Evolutionary conservation across 768 basidiomycete genomes (phyloP), one percentile per base, ranked within the genome.

Genomic region (Epithele typhae): DNA sequence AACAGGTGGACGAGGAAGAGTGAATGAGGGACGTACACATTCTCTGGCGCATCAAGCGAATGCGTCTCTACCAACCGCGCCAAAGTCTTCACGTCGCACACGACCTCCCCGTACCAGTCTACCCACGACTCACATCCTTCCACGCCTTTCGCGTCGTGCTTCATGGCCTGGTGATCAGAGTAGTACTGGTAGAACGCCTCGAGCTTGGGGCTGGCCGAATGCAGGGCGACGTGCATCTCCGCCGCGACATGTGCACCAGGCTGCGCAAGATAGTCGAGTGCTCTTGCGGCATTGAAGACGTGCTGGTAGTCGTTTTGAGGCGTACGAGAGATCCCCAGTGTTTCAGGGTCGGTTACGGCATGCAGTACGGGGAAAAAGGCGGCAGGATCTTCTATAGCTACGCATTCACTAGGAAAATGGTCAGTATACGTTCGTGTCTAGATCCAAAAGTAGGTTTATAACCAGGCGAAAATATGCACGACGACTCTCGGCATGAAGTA

Each of bases 151-250:
- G 15, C 38, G 37, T 25, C 51, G n/a, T 50, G 55, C 27, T 66
- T 54, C 23, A 27, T 33, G 3, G 52, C 50, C 45, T 57, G 55
- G 38, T 49, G 40, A 53, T 68, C 60, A 43, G 66, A 62, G 57
- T 92, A 94, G 60, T 82, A 81, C 42, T 84, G 76, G 60, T 86
- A 91, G 59, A 84, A 87, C 0, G 93, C 92, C 48, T 91, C 82
- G 22, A 97, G 76, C 57, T 81, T 84, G 0, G 94, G 92, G 0
- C 81, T 80, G 6, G 84, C 76, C 3, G 84, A 77, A 54, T 94
- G 90, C 43, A 94, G 70, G 0, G 81, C 85, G 21, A 97, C 73
- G 37, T 81, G 79, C 64, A 86, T 76, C 52, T 90, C 74, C 11
- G 92, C 77, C 1, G 77, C 70, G 22, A 77, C 74, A 12, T 81